phyloP scores from a whole-genome alignment of 2,329 filamentous ascomycete genomes.

The Truncatella angustata region DNA sequence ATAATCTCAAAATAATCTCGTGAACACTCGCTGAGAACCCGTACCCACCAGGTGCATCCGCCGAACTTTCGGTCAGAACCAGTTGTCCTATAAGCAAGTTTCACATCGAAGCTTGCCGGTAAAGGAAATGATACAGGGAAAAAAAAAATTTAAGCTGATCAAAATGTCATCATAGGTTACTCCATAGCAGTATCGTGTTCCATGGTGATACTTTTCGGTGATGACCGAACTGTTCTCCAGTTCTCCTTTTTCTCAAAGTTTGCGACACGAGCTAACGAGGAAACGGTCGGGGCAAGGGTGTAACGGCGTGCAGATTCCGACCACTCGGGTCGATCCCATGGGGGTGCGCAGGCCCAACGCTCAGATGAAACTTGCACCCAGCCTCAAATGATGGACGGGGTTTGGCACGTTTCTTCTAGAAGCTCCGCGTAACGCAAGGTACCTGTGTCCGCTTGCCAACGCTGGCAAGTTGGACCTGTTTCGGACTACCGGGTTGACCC shows the following conservation, averaged over 20 bases:
- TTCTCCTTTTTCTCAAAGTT: neutral
- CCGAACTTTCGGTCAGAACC: no score
- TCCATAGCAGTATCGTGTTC: neutral
- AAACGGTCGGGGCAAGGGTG: slow-evolving; percentile 1
- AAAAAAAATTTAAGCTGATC: no score
- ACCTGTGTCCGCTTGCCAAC: no score
- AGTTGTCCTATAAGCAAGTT: no score
- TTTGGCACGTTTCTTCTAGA: slow-evolving; percentile 8
- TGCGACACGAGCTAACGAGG: neutral
- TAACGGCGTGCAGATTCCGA: neutral
- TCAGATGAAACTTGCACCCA: slow-evolving; percentile 8
- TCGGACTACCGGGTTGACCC: neutral
- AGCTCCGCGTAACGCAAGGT: neutral
- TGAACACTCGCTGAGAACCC: no score
- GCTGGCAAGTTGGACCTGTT: slow-evolving; percentile 1
- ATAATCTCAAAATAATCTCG: no score
- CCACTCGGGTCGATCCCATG: slow-evolving; percentile 7
- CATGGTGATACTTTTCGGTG: neutral
- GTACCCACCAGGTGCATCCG: no score
- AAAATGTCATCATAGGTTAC: no score
- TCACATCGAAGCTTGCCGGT: no score
- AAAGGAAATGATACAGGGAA: no score
- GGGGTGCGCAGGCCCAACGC: slow-evolving; percentile 1
- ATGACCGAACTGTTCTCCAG: neutral
- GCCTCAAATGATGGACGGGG: neutral